phyloP scores from a whole-genome alignment of 257 asterid species.

The Perilla frutescens region DNA sequence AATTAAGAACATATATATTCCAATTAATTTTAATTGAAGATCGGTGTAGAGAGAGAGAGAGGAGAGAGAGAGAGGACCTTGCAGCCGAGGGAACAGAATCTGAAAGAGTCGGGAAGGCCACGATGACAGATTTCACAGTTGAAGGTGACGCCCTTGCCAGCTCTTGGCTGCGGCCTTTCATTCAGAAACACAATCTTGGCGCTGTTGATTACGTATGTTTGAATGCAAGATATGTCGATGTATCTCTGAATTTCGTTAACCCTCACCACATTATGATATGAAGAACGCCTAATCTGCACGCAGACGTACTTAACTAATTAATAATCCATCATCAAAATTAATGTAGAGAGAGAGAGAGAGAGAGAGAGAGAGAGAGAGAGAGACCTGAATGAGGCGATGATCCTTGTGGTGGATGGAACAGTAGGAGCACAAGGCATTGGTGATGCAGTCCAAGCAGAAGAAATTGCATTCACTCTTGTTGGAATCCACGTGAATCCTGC shows the following conservation, averaged over 20 bases:
- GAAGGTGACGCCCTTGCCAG: constrained; percentile 61
- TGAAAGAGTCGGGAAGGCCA: constrained; percentile 61
- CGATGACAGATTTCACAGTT: constrained; percentile 63
- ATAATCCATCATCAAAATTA: too few relatives aligned
- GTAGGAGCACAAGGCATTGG: constrained; percentile 62
- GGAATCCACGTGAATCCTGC: constrained; percentile 54
- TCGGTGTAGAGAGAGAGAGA: too few relatives aligned
- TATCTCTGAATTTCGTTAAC: constrained; percentile 56
- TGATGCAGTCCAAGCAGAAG: constrained; percentile 82
- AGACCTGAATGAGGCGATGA: constrained; percentile 68
- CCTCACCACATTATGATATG: constrained; percentile 64
- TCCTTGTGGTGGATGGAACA: constrained; percentile 57
- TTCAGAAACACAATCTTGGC: constrained; percentile 62
- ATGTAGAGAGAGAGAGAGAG: too few relatives aligned
- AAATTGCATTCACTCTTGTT: constrained; percentile 65
- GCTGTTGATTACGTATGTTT: constrained; percentile 57
- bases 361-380: background rate
- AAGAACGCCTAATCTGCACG: constrained; percentile 61
- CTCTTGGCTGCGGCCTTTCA: constrained; percentile 59
- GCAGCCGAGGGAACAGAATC: constrained; percentile 69
- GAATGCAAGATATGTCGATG: constrained; percentile 64
- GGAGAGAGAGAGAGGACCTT: constrained; percentile 39
- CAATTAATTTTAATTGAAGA: too few relatives aligned
- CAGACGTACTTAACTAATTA: background rate
- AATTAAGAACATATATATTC: too few relatives aligned